Percentiles rank a stretch among this genome's conserved stretches.
These are phyloP conservation scores for Fomitopsis pinicola DNA, from an alignment of 1,284 basidiomycete species.

Conservation along the genomic window DNA sequence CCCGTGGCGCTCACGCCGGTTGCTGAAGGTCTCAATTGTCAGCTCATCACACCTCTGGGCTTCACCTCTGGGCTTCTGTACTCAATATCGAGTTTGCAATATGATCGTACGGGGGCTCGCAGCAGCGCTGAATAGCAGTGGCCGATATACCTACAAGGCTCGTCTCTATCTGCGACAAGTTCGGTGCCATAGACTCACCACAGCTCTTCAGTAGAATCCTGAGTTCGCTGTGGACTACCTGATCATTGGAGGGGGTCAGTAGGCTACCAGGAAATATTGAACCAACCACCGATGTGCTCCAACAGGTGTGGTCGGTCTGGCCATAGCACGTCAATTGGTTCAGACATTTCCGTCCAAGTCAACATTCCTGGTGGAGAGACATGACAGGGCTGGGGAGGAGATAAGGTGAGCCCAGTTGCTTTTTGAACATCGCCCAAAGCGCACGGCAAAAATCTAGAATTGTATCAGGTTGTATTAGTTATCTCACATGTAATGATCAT, in stretches of 20 bases:
- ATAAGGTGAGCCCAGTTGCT: constrained; percentile 54
- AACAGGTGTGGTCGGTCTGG: constrained; percentile 82
- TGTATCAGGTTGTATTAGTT: too few species aligned
- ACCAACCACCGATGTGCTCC: not conserved
- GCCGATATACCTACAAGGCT: constrained; percentile 62
- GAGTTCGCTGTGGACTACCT: constrained; percentile 83
- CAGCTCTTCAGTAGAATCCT: constrained; percentile 45
- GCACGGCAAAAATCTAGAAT: too few species aligned
- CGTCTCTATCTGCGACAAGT: constrained; percentile 4
- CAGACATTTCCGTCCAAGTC: constrained; percentile 67
- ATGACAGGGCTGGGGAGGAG: constrained; percentile 71
- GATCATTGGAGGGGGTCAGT: constrained; percentile 84
- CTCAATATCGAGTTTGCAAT: too few species aligned
- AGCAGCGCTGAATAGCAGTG: constrained; percentile 57
- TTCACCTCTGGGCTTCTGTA: too few species aligned
- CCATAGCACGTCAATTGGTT: constrained; percentile 76
- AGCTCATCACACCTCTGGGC: not conserved
- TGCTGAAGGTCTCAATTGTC: not conserved
- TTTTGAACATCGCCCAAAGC: too few species aligned
- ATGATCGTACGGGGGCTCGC: constrained; percentile 35
- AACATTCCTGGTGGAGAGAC: constrained; percentile 85
- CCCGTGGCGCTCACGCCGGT: not conserved
- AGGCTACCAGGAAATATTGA: not conserved
- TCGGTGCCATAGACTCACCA: not conserved
- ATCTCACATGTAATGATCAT: too few species aligned